Evolutionary conservation across 129 eudicot genomes (phyloP), one percentile per base, ranked within the genome.

Genomic region (Oenanthe sinensis): DNA sequence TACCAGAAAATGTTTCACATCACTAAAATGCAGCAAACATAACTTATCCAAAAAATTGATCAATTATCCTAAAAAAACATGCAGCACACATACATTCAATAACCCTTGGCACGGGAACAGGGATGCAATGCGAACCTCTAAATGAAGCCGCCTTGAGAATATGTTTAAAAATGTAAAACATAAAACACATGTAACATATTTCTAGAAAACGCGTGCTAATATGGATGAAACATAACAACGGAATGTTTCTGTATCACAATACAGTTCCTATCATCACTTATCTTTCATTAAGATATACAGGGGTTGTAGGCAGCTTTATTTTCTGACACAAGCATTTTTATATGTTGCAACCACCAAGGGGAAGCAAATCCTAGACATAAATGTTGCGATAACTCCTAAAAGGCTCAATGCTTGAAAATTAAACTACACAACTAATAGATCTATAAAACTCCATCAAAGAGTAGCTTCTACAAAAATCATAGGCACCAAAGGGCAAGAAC

Each of bases 1-100:
- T 24, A 75, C 2, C 58, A 67, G 74, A n/a, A 68, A 54, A 81
- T 54, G 60, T 72, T 67, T 63, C 44, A 37, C 75, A 69, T 37
- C 24, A 70, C 20, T 39, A 19, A 36, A 11, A 70, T 36, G 46
- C 74, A 70, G 46, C 44, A 70, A 39, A 70, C 24, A 16, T 70
- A 70, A 60, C 16, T 60, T 60, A 60, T 2, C 26, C 68, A n/a
- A 60, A 60, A 8, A 9, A 24, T 6, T 15, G 7, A 16, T 68
- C 42, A 68, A 30, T 37, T 17, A n/a, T 33, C 44, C 11, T 22
- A 33, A 68, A 43, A 68, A 68, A 36, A 68, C 42, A 68, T 33
- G 19, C 73, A 28, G 68, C 43, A 33, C 14, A 8, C 40, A 33
- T 33, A 68, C 73, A 68, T 22, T 8, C 2, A 22, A 58, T 60